Percentiles rank a stretch among this genome's conserved stretches.
Evolutionary conservation across 768 basidiomycete species (phyloP).

Genomic region (Artomyces pyxidatus): DNA sequence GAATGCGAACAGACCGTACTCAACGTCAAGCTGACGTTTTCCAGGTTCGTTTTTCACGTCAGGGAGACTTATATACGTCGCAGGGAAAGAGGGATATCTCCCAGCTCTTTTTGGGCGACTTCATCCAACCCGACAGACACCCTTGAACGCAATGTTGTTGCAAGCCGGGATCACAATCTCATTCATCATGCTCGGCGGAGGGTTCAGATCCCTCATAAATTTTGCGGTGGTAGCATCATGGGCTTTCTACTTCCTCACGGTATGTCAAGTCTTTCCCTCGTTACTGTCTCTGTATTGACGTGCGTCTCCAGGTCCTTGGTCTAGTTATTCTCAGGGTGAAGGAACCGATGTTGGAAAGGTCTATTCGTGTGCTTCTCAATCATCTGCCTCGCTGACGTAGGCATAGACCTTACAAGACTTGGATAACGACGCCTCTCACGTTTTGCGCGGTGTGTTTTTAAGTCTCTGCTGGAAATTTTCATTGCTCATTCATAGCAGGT

Average conservation of each 20-base stretch:
- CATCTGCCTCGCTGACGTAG: constrained; percentile 1
- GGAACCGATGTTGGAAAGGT: constrained; percentile 85
- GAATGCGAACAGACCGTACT: constrained; percentile 7
- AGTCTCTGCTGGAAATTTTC: not conserved
- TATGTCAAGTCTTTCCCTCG: constrained; percentile 28
- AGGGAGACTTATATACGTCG: constrained; percentile 82
- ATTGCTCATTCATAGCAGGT: constrained; percentile 37
- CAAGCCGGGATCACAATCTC: constrained; percentile 66
- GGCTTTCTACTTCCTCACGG: constrained; percentile 84
- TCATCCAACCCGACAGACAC: constrained; percentile 70
- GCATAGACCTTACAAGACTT: constrained; percentile 84
- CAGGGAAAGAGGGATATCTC: constrained; percentile 81
- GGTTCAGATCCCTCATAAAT: constrained; percentile 83
- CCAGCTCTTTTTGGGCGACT: constrained; percentile 77
- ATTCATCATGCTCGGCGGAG: constrained; percentile 83
- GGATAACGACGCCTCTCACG: constrained; percentile 80
- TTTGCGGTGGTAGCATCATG: constrained; percentile 84
- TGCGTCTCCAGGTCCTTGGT: constrained; percentile 71
- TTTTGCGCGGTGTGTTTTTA: constrained; percentile 69
- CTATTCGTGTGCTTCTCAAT: not conserved
- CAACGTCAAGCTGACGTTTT: constrained; percentile 9
- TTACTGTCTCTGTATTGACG: too few species aligned
- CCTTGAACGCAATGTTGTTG: constrained; percentile 78
- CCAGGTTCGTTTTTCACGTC: constrained; percentile 65
- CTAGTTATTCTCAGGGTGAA: constrained; percentile 82